Base-by-base conservation (phyloP, 176 grass and related monocot species). In the Microstegium vimineum region DNA sequence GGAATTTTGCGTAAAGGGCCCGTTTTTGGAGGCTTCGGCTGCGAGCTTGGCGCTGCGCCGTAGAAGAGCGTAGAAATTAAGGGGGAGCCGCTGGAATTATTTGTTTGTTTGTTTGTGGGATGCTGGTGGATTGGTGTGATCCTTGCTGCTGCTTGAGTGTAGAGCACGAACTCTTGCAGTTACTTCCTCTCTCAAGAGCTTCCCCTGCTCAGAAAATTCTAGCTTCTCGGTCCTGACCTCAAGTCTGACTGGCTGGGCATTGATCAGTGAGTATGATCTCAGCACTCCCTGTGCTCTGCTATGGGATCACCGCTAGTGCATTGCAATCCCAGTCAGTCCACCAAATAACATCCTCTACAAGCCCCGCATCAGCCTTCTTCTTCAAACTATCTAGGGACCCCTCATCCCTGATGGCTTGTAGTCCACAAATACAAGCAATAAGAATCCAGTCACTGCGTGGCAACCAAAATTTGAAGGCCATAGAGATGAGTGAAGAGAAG, bases 71-170 rank as follows among this genome's bases (percentile, higher is more conserved):
- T 26, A 0, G 10, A 22, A 86, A 85, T 81, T 16, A 26, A 69
- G 63, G 31, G 35, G 46, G 30, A 65, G 65, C 34, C 10, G 3
- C 33, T 63, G 77, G 32, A 76, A 63, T 72, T 76, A 15, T 71
- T 76, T 49, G 15, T 82, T n/a, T n/a, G n/a, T n/a, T 71, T 26
- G 26, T 66, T 77, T 81, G 26, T 75, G 74, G 26, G 64, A 28
- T 77, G 71, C 5, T 42, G 38, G 82, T 71, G 28, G 51, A 27
- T 49, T 41, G 73, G 27, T 12, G 82, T 85, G 87, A 81, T 81
- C 57, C 77, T 18, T 10, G 70, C 41, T 54, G 70, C 22, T 85
- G 41, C 46, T 56, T 65, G 72, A 71, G 33, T 89, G 72, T 63
- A 45, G 6, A 84, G 27, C 61, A 52, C 28, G 71, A 76, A 45